Base-by-base conservation (phyloP, 345 rosid genomes). In the Nasturtium officinale region DNA sequence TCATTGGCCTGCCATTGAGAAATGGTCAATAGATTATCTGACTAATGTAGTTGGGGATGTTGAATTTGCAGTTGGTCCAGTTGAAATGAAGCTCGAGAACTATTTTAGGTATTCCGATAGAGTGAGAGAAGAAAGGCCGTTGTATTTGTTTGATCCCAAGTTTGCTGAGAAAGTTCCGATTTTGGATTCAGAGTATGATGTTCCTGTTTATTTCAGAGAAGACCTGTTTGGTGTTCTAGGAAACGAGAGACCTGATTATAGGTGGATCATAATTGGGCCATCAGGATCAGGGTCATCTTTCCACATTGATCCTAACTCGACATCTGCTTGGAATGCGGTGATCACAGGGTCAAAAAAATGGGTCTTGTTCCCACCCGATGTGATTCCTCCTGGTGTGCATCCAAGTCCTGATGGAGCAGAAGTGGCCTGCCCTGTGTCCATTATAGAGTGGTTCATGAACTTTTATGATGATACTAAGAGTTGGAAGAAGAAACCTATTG, bases 401-500 rank as follows among this genome's bases (percentile, higher is more conserved):
- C 99, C 97, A 0, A 95, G 99, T 83, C 86, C 96, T 0, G 97
- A 95, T 80, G 99, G 99, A 17, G 89, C 96, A 1, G 99, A 95
- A 77, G 99, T 95, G 73, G 99, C 99, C 0, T 88, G 96, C 65
- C 99, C 99, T 26, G 93, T 95, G 78, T 95, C 99, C 0, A 91
- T 95, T 37, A 87, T 86, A 3, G 99, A 95, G 78, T 95, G 99
- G 99, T 91, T 95, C 79, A 95, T 95, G 99, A 95, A 89, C 84
- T 95, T 91, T 67, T 95, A 95, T 65, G 85, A 80, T 32, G 87
- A 87, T n/a, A 85, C 99, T 9, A 95, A 80, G 79, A 73, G 42
- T 26, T 91, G 88, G 96, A 71, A 81, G 65, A 91, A 79, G 88
- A 86, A 80, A 67, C 96, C 99, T 61, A 74, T 87, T 26, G 99